Base-by-base conservation (phyloP, 176 grass and related monocot species). In the Otatea glauca region DNA sequence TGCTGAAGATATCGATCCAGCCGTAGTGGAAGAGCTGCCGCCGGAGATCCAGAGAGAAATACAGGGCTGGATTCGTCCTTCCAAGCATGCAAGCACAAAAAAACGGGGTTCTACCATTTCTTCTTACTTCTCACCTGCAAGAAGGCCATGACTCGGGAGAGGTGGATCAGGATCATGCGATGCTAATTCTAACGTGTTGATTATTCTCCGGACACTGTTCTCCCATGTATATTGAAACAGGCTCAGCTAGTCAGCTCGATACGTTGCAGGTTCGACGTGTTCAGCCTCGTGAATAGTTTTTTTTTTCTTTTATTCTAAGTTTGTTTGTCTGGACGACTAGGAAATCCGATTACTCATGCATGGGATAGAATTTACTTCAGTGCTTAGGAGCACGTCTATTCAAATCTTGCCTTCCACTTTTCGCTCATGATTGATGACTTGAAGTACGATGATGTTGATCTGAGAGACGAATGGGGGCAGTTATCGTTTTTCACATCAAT, bases 41-140 rank as follows among this genome's bases (percentile, higher is more conserved):
- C 72, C 66, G 20, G 96, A 95, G 60, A 98, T 95, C 49, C 93
- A 90, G 58, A 90, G 88, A 87, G 96, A 98, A 77, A 89, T 95
- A 78, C 61, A 73, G 53, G 93, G 93, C 7, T 98, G 93, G 93
- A 58, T 98, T 83, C 89, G 68, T 17, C 88, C 85, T 45, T 58
- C 80, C 8, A 98, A 95, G 77, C 89, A 73, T n/a, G 45, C 84
- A 60, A 90, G 61, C 85, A 81, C 83, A 11, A 84, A 81, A 18
- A 87, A 75, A n/a, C 75, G 74, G 45, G 82, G 91, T 68, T 93
- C 92, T 63, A 93, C 85, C 48, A 98, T 98, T 72, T 81, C 87
- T 41, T 87, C 88, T 9, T 95, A 98, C 83, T 98, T 98, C 60
- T 70, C 85, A 51, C 87, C 94, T 4, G 63, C 86, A 44, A 87